phyloP scores from a whole-genome alignment of 345 rosid species.

The Populus nigra region DNA sequence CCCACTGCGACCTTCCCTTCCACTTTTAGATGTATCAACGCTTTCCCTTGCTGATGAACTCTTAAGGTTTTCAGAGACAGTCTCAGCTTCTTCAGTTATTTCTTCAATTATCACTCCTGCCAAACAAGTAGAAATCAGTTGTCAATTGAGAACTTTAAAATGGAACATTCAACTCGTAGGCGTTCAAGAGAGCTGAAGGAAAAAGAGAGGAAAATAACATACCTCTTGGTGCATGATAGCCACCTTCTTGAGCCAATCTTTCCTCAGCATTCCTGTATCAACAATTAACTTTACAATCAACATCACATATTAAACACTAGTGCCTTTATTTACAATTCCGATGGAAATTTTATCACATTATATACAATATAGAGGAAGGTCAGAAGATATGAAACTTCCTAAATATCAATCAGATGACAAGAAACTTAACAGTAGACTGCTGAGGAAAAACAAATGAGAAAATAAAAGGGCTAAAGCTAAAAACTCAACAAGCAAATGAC shows the following conservation, averaged over 20 bases:
- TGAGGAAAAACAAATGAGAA: not conserved
- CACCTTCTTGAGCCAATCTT: slow-evolving; percentile 51
- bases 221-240: slow-evolving; percentile 53
- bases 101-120: slow-evolving; percentile 74
- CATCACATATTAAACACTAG: not conserved
- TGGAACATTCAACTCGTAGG: not conserved
- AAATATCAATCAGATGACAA: not conserved
- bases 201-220: slow-evolving; percentile 12
- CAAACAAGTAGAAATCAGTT: slow-evolving; percentile 10
- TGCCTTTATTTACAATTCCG: not conserved
- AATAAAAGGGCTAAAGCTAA: not conserved
- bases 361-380: not conserved
- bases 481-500: not conserved
- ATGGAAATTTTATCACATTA: not conserved
- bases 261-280: slow-evolving; percentile 16
- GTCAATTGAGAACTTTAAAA: not conserved
- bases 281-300: not conserved
- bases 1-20: slow-evolving; percentile 9
- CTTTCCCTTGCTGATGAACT: slow-evolving; percentile 30
- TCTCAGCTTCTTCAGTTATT: slow-evolving; percentile 55
- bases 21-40: slow-evolving; percentile 16
- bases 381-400: not conserved
- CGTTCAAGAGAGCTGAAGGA: not conserved
- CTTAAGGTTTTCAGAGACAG: slow-evolving; percentile 32
- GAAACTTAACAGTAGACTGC: not conserved